Evolutionary conservation across 2,329 filamentous ascomycete species (phyloP), one percentile per base, ranked within the genome.

Genomic region (Beauveria rudraprayagi): DNA sequence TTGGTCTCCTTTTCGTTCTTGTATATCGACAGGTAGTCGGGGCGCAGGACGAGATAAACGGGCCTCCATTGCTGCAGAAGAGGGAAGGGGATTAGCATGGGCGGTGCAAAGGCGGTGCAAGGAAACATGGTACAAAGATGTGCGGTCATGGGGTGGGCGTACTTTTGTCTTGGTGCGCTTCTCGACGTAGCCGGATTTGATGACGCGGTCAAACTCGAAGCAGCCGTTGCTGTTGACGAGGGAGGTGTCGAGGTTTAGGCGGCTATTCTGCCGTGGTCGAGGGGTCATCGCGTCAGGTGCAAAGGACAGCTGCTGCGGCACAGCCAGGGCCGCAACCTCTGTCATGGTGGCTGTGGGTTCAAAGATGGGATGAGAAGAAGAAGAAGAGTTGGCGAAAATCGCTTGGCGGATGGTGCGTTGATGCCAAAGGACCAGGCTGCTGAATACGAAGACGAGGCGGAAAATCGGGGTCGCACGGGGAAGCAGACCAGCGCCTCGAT

Each of bases 111-210:
- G 66, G 64, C 67, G 67, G 58, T 55, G 19, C 26, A 57, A 37
- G 47, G n/a, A 47, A 53, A 37, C 34, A 37, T 37, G 34, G 14
- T 37, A 14, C 34, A 37, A 37, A 37, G 14, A 37, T 14, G 16
- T 37, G 34, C 34, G 34, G 2, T 37, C 2, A 37, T 37, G 28
- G 44, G 52, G n/a, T 58, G 37, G 41, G 65, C 72, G 61, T 74
- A 92, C 91, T 87, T 95, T 96, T 63, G 93, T 97, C 79, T 93
- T 96, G 68, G 92, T 95, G 67, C 93, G 86, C 76, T 96, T 96
- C 70, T 89, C 83, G 44, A 96, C 86, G 66, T 88, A 89, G 62
- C 93, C 92, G 61, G 88, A 86, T 77, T 96, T 97, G 73, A 97
- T 83, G 60, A 97, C 90, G 56, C 92, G 88, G 74, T 99, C 94